phyloP scores from a whole-genome alignment of 495 filamentous ascomycete genomes.

The Penicillium diatomitis region DNA sequence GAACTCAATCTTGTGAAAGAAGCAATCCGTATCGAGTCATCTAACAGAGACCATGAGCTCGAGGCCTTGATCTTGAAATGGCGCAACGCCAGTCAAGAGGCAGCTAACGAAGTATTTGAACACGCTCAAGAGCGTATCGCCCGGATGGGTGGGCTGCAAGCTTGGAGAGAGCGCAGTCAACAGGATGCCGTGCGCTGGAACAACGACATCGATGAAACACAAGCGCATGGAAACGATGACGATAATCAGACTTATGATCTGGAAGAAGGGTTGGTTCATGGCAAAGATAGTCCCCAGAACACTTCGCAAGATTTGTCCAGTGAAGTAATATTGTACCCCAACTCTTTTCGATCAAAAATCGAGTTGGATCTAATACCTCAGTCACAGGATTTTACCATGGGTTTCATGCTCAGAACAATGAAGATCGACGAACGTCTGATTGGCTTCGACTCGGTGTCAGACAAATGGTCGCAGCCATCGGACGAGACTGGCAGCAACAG shows the following conservation, averaged over 20 bases:
- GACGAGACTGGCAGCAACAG: not conserved
- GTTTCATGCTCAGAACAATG: slow-evolving; percentile 58
- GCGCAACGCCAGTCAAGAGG: slow-evolving; percentile 36
- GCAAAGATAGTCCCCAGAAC: slow-evolving; percentile 2
- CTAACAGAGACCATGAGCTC: slow-evolving; percentile 38
- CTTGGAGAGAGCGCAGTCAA: slow-evolving; percentile 41
- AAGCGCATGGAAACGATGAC: slow-evolving; percentile 18
- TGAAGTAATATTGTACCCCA: slow-evolving; percentile 19
- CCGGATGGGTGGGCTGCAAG: slow-evolving; percentile 48
- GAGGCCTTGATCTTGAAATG: slow-evolving; percentile 39
- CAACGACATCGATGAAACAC: slow-evolving; percentile 15
- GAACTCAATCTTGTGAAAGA: slow-evolving; percentile 42
- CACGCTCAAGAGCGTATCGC: slow-evolving; percentile 32
- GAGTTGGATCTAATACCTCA: not conserved
- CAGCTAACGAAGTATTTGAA: slow-evolving; percentile 43
- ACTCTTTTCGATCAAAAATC: no score
- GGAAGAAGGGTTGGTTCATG: slow-evolving; percentile 11
- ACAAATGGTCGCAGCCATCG: slow-evolving; percentile 43
- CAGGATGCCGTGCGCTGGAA: slow-evolving; percentile 26
- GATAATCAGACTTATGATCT: slow-evolving; percentile 16
- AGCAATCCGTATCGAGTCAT: slow-evolving; percentile 40
- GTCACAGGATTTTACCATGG: slow-evolving; percentile 56
- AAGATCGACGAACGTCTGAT: slow-evolving; percentile 56
- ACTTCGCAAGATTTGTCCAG: slow-evolving; percentile 26
- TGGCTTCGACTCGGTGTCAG: slow-evolving; percentile 47